These are phyloP conservation scores for Epichloe amarillans DNA, from an alignment of 2,329 filamentous ascomycete genomes.

Conservation along the genomic window DNA sequence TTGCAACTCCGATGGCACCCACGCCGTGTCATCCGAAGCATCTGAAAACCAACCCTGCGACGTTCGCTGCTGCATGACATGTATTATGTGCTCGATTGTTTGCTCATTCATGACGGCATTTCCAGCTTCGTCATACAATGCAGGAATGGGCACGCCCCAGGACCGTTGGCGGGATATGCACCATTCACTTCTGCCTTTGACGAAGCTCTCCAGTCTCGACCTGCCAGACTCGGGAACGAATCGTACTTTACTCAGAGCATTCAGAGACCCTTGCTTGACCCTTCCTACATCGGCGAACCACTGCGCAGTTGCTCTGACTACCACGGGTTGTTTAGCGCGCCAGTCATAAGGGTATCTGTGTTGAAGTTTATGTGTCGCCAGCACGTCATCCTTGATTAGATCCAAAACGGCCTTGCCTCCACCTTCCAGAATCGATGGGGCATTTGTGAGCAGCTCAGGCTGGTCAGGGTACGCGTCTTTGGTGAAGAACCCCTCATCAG, in stretches of 20 bases:
- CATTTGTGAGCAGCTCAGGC: constrained; percentile 48
- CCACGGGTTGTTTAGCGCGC: constrained; percentile 86
- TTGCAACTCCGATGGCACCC: constrained; percentile 56
- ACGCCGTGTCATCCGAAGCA: constrained; percentile 56
- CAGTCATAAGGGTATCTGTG: constrained; percentile 99
- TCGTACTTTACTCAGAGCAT: constrained; percentile 54
- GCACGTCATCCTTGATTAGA: constrained; percentile 50
- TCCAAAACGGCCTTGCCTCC: constrained; percentile 59
- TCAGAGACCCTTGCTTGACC: constrained; percentile 63
- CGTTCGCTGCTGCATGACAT: constrained; percentile 60
- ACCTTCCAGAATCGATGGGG: constrained; percentile 56
- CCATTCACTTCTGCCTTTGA: constrained; percentile 85
- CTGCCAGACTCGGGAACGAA: constrained; percentile 70
- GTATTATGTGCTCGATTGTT: constrained; percentile 74
- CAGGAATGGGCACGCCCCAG: constrained; percentile 95
- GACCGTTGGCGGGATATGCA: constrained; percentile 92
- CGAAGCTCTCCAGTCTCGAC: constrained; percentile 68
- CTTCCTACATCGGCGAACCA: constrained; percentile 91
- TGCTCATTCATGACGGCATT: constrained; percentile 67
- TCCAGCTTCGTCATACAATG: constrained; percentile 61
- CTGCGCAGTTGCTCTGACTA: constrained; percentile 84
- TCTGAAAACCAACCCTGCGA: constrained; percentile 96
- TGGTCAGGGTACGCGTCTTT: constrained; percentile 61
- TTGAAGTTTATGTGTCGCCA: constrained; percentile 56
- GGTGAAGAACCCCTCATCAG: constrained; percentile 71